These are phyloP conservation scores for Epichloe coenophiala DNA, from an alignment of 2,329 filamentous ascomycete species.

Conservation along the genomic window DNA sequence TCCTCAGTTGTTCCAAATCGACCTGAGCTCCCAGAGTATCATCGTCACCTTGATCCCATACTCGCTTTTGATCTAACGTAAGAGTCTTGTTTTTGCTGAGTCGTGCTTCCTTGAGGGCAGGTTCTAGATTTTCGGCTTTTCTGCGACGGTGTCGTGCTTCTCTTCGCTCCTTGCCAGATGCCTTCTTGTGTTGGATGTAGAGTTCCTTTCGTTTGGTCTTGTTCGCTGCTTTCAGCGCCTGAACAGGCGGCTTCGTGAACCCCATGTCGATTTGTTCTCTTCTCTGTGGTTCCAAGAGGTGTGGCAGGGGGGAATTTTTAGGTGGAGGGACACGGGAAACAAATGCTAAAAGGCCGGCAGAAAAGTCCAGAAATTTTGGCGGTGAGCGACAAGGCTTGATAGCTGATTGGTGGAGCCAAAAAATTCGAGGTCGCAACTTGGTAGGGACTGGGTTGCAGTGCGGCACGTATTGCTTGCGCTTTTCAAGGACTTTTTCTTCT, in stretches of 20 bases:
- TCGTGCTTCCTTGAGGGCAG: slow-evolving; percentile 58
- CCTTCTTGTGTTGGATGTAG: slow-evolving; percentile 68
- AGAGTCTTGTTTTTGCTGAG: slow-evolving; percentile 65
- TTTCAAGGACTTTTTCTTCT: neutral
- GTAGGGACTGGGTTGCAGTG: neutral
- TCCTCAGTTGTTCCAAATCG: slow-evolving; percentile 46
- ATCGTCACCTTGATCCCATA: slow-evolving; percentile 69
- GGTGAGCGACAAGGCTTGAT: slow-evolving; percentile 15
- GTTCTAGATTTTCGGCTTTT: slow-evolving; percentile 76
- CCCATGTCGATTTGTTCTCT: slow-evolving; percentile 14
- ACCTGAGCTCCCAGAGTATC: slow-evolving; percentile 43
- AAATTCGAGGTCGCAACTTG: neutral
- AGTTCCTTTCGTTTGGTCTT: slow-evolving; percentile 69
- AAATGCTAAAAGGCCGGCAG: slow-evolving; percentile 12
- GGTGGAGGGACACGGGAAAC: slow-evolving; percentile 7
- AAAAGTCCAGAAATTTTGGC: slow-evolving; percentile 25
- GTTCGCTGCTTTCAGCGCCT: slow-evolving; percentile 46
- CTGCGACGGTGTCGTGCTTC: slow-evolving; percentile 66
- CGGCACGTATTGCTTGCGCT: neutral
- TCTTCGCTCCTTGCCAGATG: slow-evolving; percentile 58
- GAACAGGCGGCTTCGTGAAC: slow-evolving; percentile 20
- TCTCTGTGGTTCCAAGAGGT: neutral
- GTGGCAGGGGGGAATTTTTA: slow-evolving; percentile 5
- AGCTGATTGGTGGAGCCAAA: slow-evolving; percentile 13
- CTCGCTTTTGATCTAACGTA: slow-evolving; percentile 76